phyloP scores from a whole-genome alignment of 768 basidiomycete species.

The Antrodiella citrinella region DNA sequence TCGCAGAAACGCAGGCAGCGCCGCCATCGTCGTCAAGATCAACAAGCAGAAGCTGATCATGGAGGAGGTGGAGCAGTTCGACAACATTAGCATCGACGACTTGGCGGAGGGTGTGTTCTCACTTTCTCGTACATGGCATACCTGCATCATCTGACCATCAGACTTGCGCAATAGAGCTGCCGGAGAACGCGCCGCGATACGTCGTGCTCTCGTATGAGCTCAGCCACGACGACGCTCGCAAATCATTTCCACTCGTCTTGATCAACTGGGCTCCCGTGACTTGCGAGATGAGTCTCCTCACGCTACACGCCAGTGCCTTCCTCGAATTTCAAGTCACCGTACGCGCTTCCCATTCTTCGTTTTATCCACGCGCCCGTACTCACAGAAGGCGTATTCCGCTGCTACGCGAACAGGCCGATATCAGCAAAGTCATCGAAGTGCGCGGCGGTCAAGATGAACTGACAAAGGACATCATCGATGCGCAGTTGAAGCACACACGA shows the following conservation, averaged over 20 bases:
- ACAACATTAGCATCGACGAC: constrained; percentile 70
- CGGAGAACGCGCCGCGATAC: constrained; percentile 81
- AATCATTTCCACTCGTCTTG: constrained; percentile 76
- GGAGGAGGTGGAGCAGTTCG: constrained; percentile 78
- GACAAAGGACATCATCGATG: constrained; percentile 64
- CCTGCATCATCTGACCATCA: constrained; percentile 4
- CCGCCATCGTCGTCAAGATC: constrained; percentile 85
- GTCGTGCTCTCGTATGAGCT: constrained; percentile 81
- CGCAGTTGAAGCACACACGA: constrained; percentile 31
- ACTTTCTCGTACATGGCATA: background rate
- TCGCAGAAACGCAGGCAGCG: constrained; percentile 55
- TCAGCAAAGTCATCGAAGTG: constrained; percentile 75
- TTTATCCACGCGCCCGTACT: background rate
- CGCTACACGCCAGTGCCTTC: constrained; percentile 78
- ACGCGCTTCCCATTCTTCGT: constrained; percentile 20
- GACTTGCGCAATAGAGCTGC: constrained; percentile 51
- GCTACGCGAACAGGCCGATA: constrained; percentile 45
- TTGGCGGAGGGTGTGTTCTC: constrained; percentile 67
- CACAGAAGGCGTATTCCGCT: background rate
- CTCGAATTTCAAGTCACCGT: constrained; percentile 76
- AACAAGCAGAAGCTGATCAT: constrained; percentile 75
- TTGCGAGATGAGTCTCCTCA: constrained; percentile 63
- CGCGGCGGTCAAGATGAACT: constrained; percentile 76
- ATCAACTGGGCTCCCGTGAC: constrained; percentile 83
- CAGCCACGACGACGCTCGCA: constrained; percentile 72